Evolutionary conservation across 2,329 filamentous ascomycete genomes (phyloP).

Genomic region (Aspergillus piperis): DNA sequence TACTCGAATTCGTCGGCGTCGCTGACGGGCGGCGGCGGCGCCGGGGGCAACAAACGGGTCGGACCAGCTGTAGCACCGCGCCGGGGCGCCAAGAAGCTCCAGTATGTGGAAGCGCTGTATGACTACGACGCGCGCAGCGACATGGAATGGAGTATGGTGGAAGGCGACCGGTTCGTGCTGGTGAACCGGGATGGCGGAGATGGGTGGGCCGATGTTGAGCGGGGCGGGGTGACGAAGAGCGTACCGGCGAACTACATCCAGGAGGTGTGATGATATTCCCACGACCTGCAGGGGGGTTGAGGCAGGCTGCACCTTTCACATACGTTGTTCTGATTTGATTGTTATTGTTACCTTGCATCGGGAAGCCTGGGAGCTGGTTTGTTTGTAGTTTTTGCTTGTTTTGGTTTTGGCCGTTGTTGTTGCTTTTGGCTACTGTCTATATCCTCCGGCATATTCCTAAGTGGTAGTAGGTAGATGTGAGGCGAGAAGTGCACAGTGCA

Average conservation of each 20-base stretch:
- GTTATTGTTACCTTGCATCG: background rate
- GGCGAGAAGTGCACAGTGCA: background rate
- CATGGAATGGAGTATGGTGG: constrained; percentile 82
- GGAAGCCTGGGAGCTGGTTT: background rate
- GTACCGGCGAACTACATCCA: constrained; percentile 94
- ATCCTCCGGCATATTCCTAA: background rate
- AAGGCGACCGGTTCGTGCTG: constrained; percentile 89
- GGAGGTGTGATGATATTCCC: constrained; percentile 55
- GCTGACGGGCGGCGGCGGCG: constrained; percentile 45
- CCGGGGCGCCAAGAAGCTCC: constrained; percentile 88
- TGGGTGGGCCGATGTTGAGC: constrained; percentile 96
- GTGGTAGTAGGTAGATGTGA: background rate
- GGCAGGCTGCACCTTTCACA: background rate
- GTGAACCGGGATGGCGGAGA: constrained; percentile 86
- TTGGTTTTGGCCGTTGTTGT: background rate
- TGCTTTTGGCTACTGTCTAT: background rate
- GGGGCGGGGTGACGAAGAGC: constrained; percentile 79
- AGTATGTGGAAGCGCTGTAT: constrained; percentile 90
- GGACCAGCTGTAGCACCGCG: constrained; percentile 88
- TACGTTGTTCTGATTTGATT: background rate
- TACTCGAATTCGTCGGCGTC: constrained; percentile 79
- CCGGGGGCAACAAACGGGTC: constrained; percentile 67
- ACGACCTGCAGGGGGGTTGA: background rate
- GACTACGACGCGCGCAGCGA: constrained; percentile 86
- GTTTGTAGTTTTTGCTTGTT: background rate